Evolutionary conservation across 2,329 filamentous ascomycete species (phyloP), one percentile per base, ranked within the genome.

Genomic region (Pyrenophora tritici-repentis): DNA sequence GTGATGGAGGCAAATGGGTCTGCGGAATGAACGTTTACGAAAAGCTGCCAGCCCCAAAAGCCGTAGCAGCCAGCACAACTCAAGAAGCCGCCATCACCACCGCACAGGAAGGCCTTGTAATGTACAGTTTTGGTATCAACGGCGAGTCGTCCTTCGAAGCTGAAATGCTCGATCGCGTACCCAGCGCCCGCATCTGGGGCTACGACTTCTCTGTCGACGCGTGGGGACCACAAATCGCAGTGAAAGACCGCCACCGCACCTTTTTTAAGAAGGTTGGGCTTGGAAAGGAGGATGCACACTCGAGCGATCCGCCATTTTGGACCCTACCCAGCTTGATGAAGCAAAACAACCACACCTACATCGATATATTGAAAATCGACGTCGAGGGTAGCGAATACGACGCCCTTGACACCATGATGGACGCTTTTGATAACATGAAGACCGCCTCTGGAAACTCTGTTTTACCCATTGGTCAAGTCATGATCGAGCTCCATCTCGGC

Each of bases 91-190:
- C 49, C 3, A 42, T 65, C 3, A 48, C 47, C 14, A 34, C 44
- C 13, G 9, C 50, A 1, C 48, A 66, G 41, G 58, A 61, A 4
- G 64, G 65, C 6, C 50, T 69, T 29, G 61, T 69, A 14, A 62
- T 70, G 35, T 71, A 71, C 53, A 68, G 65, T 47, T 71, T 71
- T 44, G 68, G 68, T 17, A 69, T 71, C 47, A 70, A 71, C 44
- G 65, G 59, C 41, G 68, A 71, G 45, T 71, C 68, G 2, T 68
- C 64, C 2, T 71, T 71, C 37, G 68, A 71, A 57, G 68, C 68
- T 16, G 68, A 71, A 20, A 66, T 71, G 61, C 65, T 71, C 41
- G 62, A 66, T 32, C 67, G 68, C 35, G 54, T 69, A 5, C 67
- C 68, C n/a, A 62, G 57, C 20, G 65, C 63, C 9, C 63, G 62